These are phyloP conservation scores for Wickerhamomyces mucosus DNA, from an alignment of 805 yeast species.

Conservation along the genomic window DNA sequence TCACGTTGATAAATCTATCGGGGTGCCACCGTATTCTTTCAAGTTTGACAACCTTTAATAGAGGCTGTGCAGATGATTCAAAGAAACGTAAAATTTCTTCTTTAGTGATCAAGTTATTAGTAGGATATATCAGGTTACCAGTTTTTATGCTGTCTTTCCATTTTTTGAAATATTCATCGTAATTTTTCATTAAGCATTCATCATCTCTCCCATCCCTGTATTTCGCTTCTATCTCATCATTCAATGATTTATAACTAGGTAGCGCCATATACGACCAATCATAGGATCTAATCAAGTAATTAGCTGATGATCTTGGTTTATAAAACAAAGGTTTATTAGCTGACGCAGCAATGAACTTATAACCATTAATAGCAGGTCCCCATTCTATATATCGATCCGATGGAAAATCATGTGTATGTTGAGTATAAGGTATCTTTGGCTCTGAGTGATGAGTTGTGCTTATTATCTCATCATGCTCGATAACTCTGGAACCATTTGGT, in stretches of 20 bases:
- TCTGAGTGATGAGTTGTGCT: no score
- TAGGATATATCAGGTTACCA: slow-evolving; percentile 10
- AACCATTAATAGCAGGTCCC: slow-evolving; percentile 22
- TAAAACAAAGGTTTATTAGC: slow-evolving; percentile 1
- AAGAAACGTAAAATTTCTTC: slow-evolving; percentile 12
- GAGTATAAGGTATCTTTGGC: no score
- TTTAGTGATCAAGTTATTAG: slow-evolving; percentile 20
- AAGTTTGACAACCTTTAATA: slow-evolving; percentile 21
- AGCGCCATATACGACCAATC: slow-evolving; percentile 15
- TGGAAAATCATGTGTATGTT: no score
- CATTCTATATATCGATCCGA: slow-evolving; percentile 11
- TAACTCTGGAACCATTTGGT: no score
- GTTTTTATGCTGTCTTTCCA: slow-evolving; percentile 18
- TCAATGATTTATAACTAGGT: slow-evolving; percentile 8
- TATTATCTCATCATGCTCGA: no score
- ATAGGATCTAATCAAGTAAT: slow-evolving; percentile 5
- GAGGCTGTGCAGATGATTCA: slow-evolving; percentile 4
- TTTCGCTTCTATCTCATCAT: neutral
- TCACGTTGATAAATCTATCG: slow-evolving; percentile 27
- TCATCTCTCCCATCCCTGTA: neutral
- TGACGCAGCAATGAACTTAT: slow-evolving; percentile 11
- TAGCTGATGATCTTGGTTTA: slow-evolving; percentile 6
- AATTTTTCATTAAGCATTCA: neutral
- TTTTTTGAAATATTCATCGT: slow-evolving; percentile 16
- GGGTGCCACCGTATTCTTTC: slow-evolving; percentile 69